Evolutionary conservation across 148 eudicot species (phyloP).

Genomic region (Polygonum aviculare): DNA sequence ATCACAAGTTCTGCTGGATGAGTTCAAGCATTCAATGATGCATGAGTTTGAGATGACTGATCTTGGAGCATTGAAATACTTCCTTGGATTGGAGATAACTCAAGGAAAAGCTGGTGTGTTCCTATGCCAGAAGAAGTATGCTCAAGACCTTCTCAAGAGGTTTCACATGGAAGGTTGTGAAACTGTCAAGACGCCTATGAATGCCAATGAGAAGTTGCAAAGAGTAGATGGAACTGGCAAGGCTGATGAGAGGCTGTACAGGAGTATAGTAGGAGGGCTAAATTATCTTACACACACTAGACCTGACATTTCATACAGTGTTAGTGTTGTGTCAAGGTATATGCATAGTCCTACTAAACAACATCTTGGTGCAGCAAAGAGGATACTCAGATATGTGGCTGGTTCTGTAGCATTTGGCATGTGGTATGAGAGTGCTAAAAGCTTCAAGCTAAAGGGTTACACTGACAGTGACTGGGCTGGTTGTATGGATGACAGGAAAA

Average conservation of each 20-base stretch:
- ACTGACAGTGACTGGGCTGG: neutral
- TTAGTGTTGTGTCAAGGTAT: neutral
- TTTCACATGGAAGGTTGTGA: neutral
- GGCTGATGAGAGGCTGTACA: neutral
- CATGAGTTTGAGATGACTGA: slow-evolving; percentile 1
- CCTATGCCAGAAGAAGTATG: neutral
- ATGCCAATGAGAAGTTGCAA: neutral
- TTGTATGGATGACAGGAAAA: too few relatives aligned
- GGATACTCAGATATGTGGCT: neutral
- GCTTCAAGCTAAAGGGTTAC: neutral
- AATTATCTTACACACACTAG: neutral
- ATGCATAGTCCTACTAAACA: neutral
- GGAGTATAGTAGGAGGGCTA: neutral
- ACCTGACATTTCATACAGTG: neutral
- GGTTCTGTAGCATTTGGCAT: neutral
- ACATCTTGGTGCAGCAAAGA: neutral
- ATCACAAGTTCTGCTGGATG: neutral
- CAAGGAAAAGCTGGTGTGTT: neutral
- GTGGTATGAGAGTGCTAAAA: neutral
- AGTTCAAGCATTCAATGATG: neutral
- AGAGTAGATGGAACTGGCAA: neutral
- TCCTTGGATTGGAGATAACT: neutral
- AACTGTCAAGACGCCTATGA: neutral
- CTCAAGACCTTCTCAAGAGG: neutral
- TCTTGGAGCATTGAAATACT: neutral